Base-by-base conservation (phyloP, 2,329 filamentous ascomycete species). In the Hypoxylon rubiginosum region DNA sequence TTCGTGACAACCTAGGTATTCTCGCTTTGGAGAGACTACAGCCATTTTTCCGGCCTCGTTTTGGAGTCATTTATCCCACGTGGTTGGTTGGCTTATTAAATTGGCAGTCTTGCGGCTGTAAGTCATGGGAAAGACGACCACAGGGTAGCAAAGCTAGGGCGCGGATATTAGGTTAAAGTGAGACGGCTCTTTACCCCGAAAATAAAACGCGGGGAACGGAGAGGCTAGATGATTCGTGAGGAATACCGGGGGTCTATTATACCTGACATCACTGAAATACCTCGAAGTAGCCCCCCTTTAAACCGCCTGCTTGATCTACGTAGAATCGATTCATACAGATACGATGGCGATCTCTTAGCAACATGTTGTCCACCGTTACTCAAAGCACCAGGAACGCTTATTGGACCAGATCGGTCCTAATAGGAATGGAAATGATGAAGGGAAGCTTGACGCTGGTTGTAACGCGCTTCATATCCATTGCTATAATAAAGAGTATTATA, bases 151-250 rank as follows among this genome's bases (percentile, higher is more conserved):
- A n/a, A 43, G 39, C 46, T 32, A 26, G 46, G 24, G 46, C 4
- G 46, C 24, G 46, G 46, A 49, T 49, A 17, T 49, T 24, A 54
- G 51, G 51, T 54, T 54, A 53, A 53, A 53, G 13, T 32, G 26
- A 28, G 34, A 19, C 36, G 51, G 36, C 36, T 45, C 51, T 54
- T 54, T 54, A 54, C 8, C 39, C 51, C 51, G 24, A 43, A 54
- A 36, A 21, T 26, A 36, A 52, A 39, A 52, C 49, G 49, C 49
- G 49, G 49, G 32, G 49, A 52, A 49, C 24, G 24, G 46, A 17
- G 46, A 49, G 46, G 46, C 24, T 30, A 30, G 43, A 48, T 48
- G 43, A 48, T 48, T 26, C 43, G n/a, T 30, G 28, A 28, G 4
- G 26, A 32, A 15, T 11, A 24, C n/a, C 30, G n/a, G 30, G 32